A percentile compares a stretch with the other conserved stretches of the same genome.
Evolutionary conservation across 768 basidiomycete genomes (phyloP).

Genomic region (Leccinum disarticulatum): DNA sequence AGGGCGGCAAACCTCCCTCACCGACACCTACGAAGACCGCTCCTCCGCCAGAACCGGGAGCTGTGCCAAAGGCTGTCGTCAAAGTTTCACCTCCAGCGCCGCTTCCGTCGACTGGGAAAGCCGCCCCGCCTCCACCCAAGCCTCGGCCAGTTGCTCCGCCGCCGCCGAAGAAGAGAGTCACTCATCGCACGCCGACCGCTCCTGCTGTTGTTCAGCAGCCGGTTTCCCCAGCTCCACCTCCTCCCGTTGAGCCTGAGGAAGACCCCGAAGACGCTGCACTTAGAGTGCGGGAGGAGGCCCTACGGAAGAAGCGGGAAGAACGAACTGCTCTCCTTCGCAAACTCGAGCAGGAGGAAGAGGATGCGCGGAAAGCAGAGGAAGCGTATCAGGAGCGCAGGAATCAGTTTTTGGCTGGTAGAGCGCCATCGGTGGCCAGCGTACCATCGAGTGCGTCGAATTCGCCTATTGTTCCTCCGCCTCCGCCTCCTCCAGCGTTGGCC

Average conservation of each 20-base stretch:
- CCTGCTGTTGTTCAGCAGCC: constrained; percentile 27
- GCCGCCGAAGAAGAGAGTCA: constrained; percentile 26
- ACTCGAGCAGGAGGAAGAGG: constrained; percentile 67
- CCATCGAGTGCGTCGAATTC: constrained; percentile 25
- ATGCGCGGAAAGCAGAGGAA: constrained; percentile 49
- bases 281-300: constrained; percentile 63
- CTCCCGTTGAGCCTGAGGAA: constrained; percentile 45
- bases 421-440: constrained; percentile 30
- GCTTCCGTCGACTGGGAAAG: constrained; percentile 32
- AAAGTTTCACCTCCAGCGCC: neutral
- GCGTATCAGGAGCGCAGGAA: constrained; percentile 35
- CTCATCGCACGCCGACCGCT: constrained; percentile 14
- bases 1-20: constrained; percentile 44
- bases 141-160: constrained; percentile 35
- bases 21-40: constrained; percentile 47
- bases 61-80: constrained; percentile 25
- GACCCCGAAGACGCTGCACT: constrained; percentile 80
- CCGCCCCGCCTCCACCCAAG: constrained; percentile 39
- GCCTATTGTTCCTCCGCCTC: constrained; percentile 40
- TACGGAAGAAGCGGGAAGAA: constrained; percentile 75
- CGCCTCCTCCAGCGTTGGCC: constrained; percentile 35
- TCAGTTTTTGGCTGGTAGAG: constrained; percentile 40
- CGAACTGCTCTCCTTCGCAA: constrained; percentile 66
- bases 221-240: constrained; percentile 20
- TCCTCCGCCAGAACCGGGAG: constrained; percentile 36